A percentile compares a stretch with the other conserved stretches of the same genome.
These are phyloP conservation scores for Cyberlindnera samutprakarnensis DNA, from an alignment of 805 yeast genomes.

Conservation along the genomic window DNA sequence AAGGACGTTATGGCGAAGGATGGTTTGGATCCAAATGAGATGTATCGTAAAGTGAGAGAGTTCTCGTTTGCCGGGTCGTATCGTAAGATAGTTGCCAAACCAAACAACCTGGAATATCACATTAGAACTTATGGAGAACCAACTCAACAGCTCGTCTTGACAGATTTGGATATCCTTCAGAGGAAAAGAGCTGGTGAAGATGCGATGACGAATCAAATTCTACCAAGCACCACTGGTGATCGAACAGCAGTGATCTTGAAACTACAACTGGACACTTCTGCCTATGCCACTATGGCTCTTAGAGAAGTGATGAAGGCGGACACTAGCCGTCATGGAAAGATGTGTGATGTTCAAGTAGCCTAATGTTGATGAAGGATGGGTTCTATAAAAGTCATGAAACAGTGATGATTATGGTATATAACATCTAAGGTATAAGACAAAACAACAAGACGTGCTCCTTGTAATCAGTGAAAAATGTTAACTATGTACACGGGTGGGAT, in stretches of 20 bases:
- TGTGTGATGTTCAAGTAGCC: slow-evolving; percentile 31
- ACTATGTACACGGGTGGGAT: no score
- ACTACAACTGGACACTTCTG: slow-evolving; percentile 74
- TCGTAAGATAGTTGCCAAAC: slow-evolving; percentile 63
- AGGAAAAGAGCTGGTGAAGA: slow-evolving; percentile 22
- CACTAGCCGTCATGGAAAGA: slow-evolving; percentile 48
- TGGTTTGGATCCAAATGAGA: slow-evolving; percentile 73
- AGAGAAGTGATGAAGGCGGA: slow-evolving; percentile 83
- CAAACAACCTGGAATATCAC: slow-evolving; percentile 53
- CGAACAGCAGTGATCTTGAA: slow-evolving; percentile 63
- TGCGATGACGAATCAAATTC: slow-evolving; percentile 19
- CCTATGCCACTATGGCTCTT: slow-evolving; percentile 96
- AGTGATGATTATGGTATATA: no score
- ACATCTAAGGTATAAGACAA: no score
- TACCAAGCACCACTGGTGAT: slow-evolving; percentile 11
- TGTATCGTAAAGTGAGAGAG: slow-evolving; percentile 81
- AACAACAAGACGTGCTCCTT: no score
- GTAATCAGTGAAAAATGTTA: no score
- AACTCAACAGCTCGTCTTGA: slow-evolving; percentile 66
- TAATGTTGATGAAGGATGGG: neutral
- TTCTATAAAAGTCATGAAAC: no score
- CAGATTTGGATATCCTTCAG: slow-evolving; percentile 61
- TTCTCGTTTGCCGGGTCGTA: slow-evolving; percentile 91
- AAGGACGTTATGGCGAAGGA: slow-evolving; percentile 70
- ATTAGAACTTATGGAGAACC: slow-evolving; percentile 54